Conservation (phyloP, 805 yeast species). For the Debaryomyces tyrocola region DNA sequence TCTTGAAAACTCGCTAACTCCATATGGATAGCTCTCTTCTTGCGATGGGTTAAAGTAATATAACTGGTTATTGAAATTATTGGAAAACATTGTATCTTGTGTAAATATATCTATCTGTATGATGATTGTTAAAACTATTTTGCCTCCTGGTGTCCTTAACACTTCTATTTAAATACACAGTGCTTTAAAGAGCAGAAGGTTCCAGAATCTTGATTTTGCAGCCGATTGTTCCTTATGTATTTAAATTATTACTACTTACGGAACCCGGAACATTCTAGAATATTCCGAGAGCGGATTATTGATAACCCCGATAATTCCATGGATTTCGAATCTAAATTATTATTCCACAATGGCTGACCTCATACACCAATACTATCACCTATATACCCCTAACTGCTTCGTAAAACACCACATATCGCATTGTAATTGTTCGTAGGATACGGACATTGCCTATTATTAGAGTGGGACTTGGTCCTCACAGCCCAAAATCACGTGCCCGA, state of each 20-base stretch:
- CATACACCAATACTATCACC: too few relatives aligned
- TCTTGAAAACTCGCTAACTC: neutral
- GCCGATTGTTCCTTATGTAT: conserved; percentile 2
- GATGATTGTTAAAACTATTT: too few relatives aligned
- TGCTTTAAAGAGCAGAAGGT: neutral
- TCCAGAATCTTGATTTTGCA: conserved; percentile 1
- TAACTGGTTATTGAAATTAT: neutral
- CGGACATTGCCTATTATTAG: too few relatives aligned
- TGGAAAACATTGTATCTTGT: neutral
- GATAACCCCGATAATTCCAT: too few relatives aligned
- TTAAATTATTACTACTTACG: neutral
- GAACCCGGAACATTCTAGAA: conserved; percentile 1
- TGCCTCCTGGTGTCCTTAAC: too few relatives aligned
- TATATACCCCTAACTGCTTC: too few relatives aligned
- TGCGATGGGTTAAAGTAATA: neutral
- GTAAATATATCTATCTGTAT: neutral
- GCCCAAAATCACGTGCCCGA: too few relatives aligned
- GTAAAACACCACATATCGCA: too few relatives aligned
- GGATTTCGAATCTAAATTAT: too few relatives aligned
- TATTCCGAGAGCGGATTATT: neutral
- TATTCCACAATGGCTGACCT: too few relatives aligned
- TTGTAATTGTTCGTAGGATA: too few relatives aligned
- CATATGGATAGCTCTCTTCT: neutral
- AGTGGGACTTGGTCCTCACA: too few relatives aligned
- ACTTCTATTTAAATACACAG: neutral